Percentiles rank a stretch among this genome's conserved stretches.
Evolutionary conservation across 257 asterid genomes (phyloP).

Genomic region (Salvia rosmarinus): DNA sequence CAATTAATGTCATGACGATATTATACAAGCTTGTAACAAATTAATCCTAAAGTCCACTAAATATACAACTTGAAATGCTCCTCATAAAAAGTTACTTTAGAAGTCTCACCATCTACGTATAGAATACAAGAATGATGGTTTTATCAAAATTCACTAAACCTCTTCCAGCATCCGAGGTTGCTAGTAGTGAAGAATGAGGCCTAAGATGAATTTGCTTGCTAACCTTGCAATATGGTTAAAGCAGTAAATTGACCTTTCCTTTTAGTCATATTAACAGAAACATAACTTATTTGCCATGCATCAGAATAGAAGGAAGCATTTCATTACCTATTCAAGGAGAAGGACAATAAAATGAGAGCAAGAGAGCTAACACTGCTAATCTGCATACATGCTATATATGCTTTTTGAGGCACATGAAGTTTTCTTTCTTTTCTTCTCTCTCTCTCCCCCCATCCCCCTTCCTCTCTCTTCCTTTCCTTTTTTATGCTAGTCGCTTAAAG

Average conservation of each 20-base stretch:
- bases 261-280: background rate
- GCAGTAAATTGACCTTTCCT: background rate
- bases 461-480: too few species aligned
- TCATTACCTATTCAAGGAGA: background rate
- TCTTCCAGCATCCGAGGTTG: background rate
- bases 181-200: background rate
- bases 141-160: slow-evolving; percentile 15
- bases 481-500: too few species aligned
- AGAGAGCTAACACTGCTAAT: background rate
- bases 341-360: background rate
- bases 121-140: too few species aligned
- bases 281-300: background rate
- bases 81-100: slow-evolving; percentile 16
- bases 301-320: background rate
- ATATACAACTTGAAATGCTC: background rate
- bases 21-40: background rate
- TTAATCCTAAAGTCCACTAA: background rate
- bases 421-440: too few species aligned
- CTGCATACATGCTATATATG: background rate
- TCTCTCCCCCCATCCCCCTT: too few species aligned
- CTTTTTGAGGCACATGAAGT: background rate
- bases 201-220: background rate
- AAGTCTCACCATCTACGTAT: too few species aligned
- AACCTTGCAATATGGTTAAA: background rate
- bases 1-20: background rate